A percentile compares a stretch with the other conserved stretches of the same genome.
Evolutionary conservation across 768 basidiomycete genomes (phyloP).

Genomic region (Russula foetens): DNA sequence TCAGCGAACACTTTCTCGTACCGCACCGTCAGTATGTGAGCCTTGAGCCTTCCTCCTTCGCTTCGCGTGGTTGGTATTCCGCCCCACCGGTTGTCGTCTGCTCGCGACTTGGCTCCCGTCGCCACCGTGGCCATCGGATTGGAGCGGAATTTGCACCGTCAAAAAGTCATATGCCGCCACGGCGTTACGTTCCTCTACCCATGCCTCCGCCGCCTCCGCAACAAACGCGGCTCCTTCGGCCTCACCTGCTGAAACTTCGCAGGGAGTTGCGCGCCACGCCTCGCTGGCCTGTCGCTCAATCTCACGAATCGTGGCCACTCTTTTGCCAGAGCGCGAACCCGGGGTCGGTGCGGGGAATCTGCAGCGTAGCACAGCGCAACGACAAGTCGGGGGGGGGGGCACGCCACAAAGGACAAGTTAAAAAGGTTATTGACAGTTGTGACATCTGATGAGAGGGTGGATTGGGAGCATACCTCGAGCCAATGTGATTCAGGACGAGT

Average conservation of each 20-base stretch:
- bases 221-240: not conserved
- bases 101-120: not conserved
- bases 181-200: not conserved
- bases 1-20: no score
- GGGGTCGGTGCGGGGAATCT: slow-evolving; percentile 47
- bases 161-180: slow-evolving; percentile 22
- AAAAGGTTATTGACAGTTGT: not conserved
- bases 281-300: slow-evolving; percentile 55
- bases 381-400: not conserved
- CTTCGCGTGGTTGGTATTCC: not conserved
- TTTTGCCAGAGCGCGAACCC: slow-evolving; percentile 25
- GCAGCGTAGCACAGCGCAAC: not conserved
- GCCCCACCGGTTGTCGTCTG: not conserved
- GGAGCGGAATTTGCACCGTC: slow-evolving; percentile 1
- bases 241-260: not conserved
- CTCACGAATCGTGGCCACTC: slow-evolving; percentile 44
- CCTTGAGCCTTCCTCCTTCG: not conserved
- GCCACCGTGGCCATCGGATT: not conserved
- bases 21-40: not conserved
- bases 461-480: slow-evolving; percentile 42
- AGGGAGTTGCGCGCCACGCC: slow-evolving; percentile 39
- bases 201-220: not conserved
- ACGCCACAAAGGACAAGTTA: not conserved
- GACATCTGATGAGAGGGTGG: no score
- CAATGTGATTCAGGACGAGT: slow-evolving; percentile 73